These are phyloP conservation scores for Diaporthe ampelina DNA, from an alignment of 2,329 filamentous ascomycete species.

Conservation along the genomic window DNA sequence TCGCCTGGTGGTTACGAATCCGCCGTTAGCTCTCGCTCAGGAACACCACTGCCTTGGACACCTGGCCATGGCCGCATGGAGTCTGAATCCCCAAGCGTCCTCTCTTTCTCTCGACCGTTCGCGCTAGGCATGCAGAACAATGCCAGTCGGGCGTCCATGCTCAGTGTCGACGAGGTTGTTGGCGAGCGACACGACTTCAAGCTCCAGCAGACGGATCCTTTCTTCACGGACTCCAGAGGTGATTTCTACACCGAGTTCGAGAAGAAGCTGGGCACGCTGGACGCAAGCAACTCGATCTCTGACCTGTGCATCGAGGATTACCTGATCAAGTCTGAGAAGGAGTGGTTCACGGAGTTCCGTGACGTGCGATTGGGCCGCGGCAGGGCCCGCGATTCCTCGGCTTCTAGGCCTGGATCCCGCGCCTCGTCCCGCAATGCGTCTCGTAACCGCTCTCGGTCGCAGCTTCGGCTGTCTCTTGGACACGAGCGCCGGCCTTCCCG, in stretches of 20 bases:
- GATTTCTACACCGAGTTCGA: constrained; percentile 72
- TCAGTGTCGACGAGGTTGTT: constrained; percentile 70
- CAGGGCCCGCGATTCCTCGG: constrained; percentile 43
- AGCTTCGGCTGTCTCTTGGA: constrained; percentile 33
- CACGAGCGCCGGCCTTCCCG: constrained; percentile 22
- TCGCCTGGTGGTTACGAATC: constrained; percentile 37
- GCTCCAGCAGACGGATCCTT: constrained; percentile 76
- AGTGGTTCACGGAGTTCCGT: constrained; percentile 73
- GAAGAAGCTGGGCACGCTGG: constrained; percentile 66
- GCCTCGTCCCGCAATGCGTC: constrained; percentile 43
- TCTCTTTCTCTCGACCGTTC: constrained; percentile 24
- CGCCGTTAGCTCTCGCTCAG: constrained; percentile 37
- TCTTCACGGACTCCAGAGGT: constrained; percentile 75
- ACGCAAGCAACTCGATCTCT: constrained; percentile 68
- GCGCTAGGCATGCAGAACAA: constrained; percentile 44
- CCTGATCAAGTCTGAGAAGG: constrained; percentile 75
- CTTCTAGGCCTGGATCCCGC: constrained; percentile 44
- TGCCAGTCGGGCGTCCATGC: constrained; percentile 57
- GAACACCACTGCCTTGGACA: constrained; percentile 38
- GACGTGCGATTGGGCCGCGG: constrained; percentile 68
- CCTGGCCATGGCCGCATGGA: constrained; percentile 38
- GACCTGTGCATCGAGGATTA: constrained; percentile 76
- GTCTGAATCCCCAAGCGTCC: constrained; percentile 34
- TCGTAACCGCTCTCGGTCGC: constrained; percentile 54
- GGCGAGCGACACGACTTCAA: constrained; percentile 73